Conservation (phyloP, 176 grass and related monocot species). For the Urochloa ruziziensis region DNA sequence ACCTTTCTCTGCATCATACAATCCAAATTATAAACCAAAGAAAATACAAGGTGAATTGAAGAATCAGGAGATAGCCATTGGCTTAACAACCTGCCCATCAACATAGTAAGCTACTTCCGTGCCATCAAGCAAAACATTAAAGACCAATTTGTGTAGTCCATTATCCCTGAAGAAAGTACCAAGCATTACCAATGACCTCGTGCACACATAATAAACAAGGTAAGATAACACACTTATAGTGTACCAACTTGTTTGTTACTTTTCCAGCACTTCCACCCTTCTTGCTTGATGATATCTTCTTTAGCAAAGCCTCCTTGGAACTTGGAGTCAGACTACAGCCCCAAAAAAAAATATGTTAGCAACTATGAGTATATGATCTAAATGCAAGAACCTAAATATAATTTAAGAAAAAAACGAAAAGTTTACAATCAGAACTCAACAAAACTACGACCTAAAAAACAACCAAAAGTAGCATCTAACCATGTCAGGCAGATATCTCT, state of each 20-base stretch:
- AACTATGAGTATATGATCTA: slow-evolving; percentile 28
- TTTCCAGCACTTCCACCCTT: slow-evolving; percentile 55
- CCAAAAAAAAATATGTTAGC: slow-evolving; percentile 16
- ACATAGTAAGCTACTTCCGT: slow-evolving; percentile 85
- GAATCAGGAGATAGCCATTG: slow-evolving; percentile 18
- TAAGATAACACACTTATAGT: slow-evolving; percentile 13
- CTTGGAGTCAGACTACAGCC: slow-evolving; percentile 17
- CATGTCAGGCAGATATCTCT: not conserved
- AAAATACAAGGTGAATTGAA: slow-evolving; percentile 10
- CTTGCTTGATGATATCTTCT: slow-evolving; percentile 49
- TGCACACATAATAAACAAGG: slow-evolving; percentile 1
- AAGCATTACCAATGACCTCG: slow-evolving; percentile 25
- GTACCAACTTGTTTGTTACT: slow-evolving; percentile 81
- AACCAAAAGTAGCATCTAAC: not conserved
- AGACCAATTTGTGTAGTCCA: slow-evolving; percentile 76
- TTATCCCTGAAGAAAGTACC: slow-evolving; percentile 50
- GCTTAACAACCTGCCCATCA: slow-evolving; percentile 68
- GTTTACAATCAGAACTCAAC: slow-evolving; percentile 17
- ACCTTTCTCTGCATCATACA: slow-evolving; percentile 64
- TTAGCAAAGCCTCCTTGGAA: slow-evolving; percentile 46
- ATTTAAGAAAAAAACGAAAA: not conserved
- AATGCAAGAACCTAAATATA: not conserved
- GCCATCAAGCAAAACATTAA: slow-evolving; percentile 82
- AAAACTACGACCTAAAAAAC: not conserved
- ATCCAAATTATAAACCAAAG: slow-evolving; percentile 30